Evolutionary conservation across 352 stramenopile species (phyloP), one percentile per base, ranked within the genome.

Genomic region (Phytophthora capsici): DNA sequence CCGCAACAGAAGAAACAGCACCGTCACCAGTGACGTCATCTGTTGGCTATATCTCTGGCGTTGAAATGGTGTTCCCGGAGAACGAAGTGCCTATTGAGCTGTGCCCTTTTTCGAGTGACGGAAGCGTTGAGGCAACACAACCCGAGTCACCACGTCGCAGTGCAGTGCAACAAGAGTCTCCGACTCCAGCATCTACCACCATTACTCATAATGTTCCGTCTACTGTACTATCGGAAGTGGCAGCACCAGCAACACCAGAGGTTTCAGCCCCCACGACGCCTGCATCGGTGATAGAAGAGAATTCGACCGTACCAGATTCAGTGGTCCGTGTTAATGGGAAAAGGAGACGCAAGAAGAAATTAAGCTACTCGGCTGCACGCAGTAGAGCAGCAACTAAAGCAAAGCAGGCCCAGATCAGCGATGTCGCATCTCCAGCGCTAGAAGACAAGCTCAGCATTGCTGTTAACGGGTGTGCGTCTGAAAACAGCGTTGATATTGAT

Each of bases 311-410:
- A 32, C 32, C 36, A 50, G 60, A 6, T 19, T 20, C 22, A 20
- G 44, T 48, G 0, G 58, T 47, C 43, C 50, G 53, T 28, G 30
- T 25, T 1, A 47, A 56, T 14, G 36, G 58, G 25, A 81, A 71
- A 48, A 71, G 80, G 38, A 87, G 82, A 28, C 80, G 80, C 13
- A 74, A 58, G 36, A 89, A 82, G 50, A 80, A 72, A 54, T 46
- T 75, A 20, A 74, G 45, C 30, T 86, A 69, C 56, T 75, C 71
- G 12, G 57, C 32, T 23, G 10, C 62, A 34, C 61, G 66, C 34
- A 75, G 34, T 38, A 70, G 57, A 37, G 5, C 53, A n/a, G 28
- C 50, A 6, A 48, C 46, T 13, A 71, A 62, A 38, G 26, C 20
- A 10, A 71, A 61, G 20, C 54, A 68, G 32, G 73, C 71, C 20